These are phyloP conservation scores for Gaeumannomyces sp. DNA, from an alignment of 2,329 filamentous ascomycete genomes.

Conservation along the genomic window DNA sequence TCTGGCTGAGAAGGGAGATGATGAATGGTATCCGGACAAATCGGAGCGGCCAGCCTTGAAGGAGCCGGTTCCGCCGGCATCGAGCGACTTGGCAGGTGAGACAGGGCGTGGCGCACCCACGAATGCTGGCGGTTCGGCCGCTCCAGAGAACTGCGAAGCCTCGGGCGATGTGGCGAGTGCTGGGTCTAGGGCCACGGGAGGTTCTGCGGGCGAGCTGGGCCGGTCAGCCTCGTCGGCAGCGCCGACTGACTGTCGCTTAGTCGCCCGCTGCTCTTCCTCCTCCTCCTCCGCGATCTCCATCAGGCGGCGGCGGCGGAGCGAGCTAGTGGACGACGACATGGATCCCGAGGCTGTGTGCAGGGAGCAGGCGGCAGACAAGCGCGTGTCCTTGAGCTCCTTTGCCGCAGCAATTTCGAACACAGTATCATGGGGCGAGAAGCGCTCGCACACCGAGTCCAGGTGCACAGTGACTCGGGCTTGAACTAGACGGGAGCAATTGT, in stretches of 20 bases:
- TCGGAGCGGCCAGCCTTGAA: conserved; percentile 48
- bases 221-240: conserved; percentile 34
- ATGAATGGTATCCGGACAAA: conserved; percentile 34
- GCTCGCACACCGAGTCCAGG: conserved; percentile 60
- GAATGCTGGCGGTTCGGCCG: conserved; percentile 46
- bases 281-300: conserved; percentile 93
- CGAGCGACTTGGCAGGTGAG: conserved; percentile 39
- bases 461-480: conserved; percentile 82
- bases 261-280: conserved; percentile 56
- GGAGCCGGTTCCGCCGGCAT: conserved; percentile 38
- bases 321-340: conserved; percentile 77
- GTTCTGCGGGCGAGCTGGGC: conserved; percentile 19
- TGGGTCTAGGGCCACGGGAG: conserved; percentile 44
- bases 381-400: conserved; percentile 79
- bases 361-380: conserved; percentile 81
- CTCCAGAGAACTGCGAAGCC: conserved; percentile 42
- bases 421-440: conserved; percentile 81
- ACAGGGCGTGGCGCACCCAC: conserved; percentile 38
- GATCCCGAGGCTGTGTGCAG: conserved; percentile 84
- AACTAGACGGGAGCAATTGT: conserved; percentile 81
- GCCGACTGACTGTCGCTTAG: conserved; percentile 51
- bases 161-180: conserved; percentile 46
- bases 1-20: conserved; percentile 50
- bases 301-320: conserved; percentile 67
- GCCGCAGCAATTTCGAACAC: conserved; percentile 69